Evolutionary conservation across 805 yeast species (phyloP).

Genomic region (Candida railenensis): DNA sequence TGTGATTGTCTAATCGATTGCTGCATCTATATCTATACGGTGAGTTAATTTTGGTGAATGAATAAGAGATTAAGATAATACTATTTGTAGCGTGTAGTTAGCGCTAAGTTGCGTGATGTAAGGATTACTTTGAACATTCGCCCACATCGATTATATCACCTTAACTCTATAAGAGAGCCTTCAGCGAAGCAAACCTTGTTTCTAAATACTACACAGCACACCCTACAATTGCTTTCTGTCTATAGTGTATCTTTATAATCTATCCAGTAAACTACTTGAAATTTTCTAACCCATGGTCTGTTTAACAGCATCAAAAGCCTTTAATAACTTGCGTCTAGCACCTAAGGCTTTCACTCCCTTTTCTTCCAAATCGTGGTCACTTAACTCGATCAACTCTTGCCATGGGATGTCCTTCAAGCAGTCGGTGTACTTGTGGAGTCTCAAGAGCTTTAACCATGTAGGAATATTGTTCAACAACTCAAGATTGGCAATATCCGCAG

Average conservation of each 20-base stretch:
- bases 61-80: too few species aligned
- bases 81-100: too few species aligned
- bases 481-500: conserved; percentile 37
- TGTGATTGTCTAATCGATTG: conserved; percentile 52
- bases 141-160: too few species aligned
- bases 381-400: conserved; percentile 71
- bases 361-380: conserved; percentile 66
- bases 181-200: too few species aligned
- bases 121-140: too few species aligned
- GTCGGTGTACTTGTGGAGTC: conserved; percentile 93
- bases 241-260: conserved; percentile 4
- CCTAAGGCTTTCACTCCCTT: conserved; percentile 93
- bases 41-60: neutral
- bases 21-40: neutral
- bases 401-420: conserved; percentile 73
- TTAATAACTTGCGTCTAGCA: conserved; percentile 88
- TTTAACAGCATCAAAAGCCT: conserved; percentile 84
- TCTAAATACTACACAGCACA: too few species aligned
- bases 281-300: neutral
- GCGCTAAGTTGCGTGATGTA: too few species aligned
- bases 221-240: too few species aligned
- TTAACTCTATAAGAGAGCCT: too few species aligned
- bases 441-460: conserved; percentile 83
- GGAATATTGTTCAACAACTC: conserved; percentile 75
- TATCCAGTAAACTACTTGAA: conserved; percentile 7